These are phyloP conservation scores for Neonectria magnoliae DNA, from an alignment of 2,329 filamentous ascomycete species.

Conservation along the genomic window DNA sequence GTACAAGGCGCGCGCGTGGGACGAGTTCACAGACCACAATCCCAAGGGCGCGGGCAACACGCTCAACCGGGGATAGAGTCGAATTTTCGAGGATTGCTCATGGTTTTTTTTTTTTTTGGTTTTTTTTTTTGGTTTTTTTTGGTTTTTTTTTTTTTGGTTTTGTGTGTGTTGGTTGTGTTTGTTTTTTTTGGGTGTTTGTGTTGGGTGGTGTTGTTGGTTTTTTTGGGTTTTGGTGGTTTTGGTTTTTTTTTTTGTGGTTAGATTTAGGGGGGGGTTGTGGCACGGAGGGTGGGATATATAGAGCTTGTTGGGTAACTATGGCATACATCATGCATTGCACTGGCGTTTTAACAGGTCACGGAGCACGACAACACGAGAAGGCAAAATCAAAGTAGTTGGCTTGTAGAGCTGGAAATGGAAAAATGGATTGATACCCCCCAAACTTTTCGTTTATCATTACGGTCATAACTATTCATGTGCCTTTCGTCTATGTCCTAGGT, in stretches of 20 bases:
- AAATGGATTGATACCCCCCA: constrained; percentile 25
- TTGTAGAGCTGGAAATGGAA: constrained; percentile 9
- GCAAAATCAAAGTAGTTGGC: neutral
- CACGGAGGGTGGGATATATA: neutral
- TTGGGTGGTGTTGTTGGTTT: too few species aligned
- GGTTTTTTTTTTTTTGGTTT: too few species aligned
- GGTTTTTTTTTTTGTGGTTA: neutral
- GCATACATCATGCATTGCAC: neutral
- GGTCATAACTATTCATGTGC: constrained; percentile 9
- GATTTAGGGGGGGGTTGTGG: neutral
- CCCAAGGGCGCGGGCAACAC: constrained; percentile 86
- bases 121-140: too few species aligned
- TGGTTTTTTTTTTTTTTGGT: neutral
- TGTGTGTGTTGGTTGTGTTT: too few species aligned
- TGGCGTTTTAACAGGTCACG: constrained; percentile 11
- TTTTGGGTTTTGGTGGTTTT: too few species aligned
- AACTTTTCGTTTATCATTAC: neutral
- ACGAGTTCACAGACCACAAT: constrained; percentile 92
- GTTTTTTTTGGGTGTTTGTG: too few species aligned
- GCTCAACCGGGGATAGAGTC: constrained; percentile 73
- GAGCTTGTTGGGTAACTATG: neutral
- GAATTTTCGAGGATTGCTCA: neutral
- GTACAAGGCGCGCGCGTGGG: constrained; percentile 93
- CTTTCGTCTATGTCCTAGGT: constrained; percentile 3
- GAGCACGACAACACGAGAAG: neutral